Evolutionary conservation across 1,284 basidiomycete species (phyloP), one percentile per base, ranked within the genome.

Genomic region (Neolentinus lepideus): DNA sequence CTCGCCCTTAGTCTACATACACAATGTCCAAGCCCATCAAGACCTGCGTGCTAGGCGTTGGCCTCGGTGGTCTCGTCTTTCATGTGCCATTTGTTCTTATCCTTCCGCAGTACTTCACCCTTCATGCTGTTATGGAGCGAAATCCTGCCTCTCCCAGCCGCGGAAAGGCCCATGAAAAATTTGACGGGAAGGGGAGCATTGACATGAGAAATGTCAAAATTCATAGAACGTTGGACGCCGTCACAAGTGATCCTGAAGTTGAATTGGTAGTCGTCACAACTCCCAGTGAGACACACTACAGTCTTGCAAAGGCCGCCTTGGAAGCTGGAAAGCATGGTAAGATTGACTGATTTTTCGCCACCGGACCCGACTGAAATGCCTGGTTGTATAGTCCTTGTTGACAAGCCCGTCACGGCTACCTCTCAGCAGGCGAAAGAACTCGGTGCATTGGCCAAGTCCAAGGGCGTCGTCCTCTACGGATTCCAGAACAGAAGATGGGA

Each of bases 401-500:
- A 94, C 68, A 94, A 94, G 68, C 92, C 92, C 1, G 77, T 93
- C 21, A 85, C 87, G 1, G 77, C 88, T 1, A 87, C 84, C 0
- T 74, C 74, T 3, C 70, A 71, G 19, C 78, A 94, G 67, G 90
- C 89, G 1, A 72, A 72, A 58, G 84, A 90, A 60, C 80, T 94
- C 29, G 80, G 80, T 33, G 69, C 69, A 11, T 70, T 94, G 50
- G 90, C 92, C 1, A 78, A 76, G 62, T 69, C 75, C 12, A 88
- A 88, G 63, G 75, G 77, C 27, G 73, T 89, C 46, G 76, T 92
- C 29, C 70, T 93, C 38, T 88, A 87, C 61, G 80, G 82, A 2
- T 92, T 84, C 71, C 91, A 94, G 68, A 94, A 94, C 69, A 77
- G 90, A 53, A 78, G 90, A 61, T 92, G 85, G 83, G 89, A 92